Base-by-base conservation (phyloP, 2,329 filamentous ascomycete species). In the Penicillium verrucosum region DNA sequence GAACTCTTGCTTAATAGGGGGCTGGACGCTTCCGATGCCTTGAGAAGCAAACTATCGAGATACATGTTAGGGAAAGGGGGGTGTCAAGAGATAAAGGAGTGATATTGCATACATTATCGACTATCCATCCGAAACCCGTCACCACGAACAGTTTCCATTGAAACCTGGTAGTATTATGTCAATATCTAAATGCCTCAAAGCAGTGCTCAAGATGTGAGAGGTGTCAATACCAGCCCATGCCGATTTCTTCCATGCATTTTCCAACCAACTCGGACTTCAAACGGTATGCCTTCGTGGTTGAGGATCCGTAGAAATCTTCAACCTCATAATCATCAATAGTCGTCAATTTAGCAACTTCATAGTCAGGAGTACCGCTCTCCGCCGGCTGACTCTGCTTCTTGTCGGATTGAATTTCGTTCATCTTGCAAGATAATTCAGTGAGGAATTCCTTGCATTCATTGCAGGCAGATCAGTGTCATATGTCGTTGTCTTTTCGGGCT, bases 121-220 rank as follows among this genome's bases (percentile, higher is more conserved):
- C 82, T 5, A 85, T 84, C 86, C 85, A 89, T 25, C 86, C 86
- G 61, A 89, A 89, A 1, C 86, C 85, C 32, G 86, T 83, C 14
- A 89, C 84, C 27, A 82, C 67, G 65, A 88, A 88, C 1, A 89
- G 78, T 63, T 85, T 81, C 84, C 84, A 88, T 66, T 79, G 77
- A 12, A 68, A 70, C 36, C 66, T 69, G 44, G 4, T 11, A 11
- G 12, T 16, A 46, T 57, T 16, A 10, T 16, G 49, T 58, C 18
- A 62, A 57, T 29, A 18, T 29, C 10, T 44, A 34, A 48, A 18
- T 38, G 27, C 23, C 4, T 10, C 4, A 36, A 38, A 21, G 7
- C 7, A 21, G 16, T 49, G 21, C 14, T 29, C 9, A 29, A 12
- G 5, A 6, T 25, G 9, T n/a, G 14, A 12, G 21, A 38, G 23